Percentiles rank a stretch among this genome's conserved stretches.
Conservation (phyloP, 129 eudicot species). For the Gnaphalium uliginosum region DNA sequence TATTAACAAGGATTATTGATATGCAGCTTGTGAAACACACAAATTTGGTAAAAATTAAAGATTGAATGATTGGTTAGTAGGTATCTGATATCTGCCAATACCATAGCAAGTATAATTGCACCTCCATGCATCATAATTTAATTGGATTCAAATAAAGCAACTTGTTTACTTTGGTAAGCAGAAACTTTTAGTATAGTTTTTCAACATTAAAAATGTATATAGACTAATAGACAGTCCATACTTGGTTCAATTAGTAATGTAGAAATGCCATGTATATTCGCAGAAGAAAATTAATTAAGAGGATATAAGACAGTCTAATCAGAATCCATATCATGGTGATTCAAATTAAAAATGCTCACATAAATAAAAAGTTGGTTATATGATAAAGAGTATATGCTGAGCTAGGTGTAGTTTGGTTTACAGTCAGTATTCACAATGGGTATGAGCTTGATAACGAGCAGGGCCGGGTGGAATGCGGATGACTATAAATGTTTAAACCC, state of each 20-base stretch:
- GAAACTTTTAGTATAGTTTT: constrained; percentile 18
- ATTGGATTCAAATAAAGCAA: constrained; percentile 18
- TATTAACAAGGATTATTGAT: constrained; percentile 42
- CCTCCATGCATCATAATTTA: constrained; percentile 37
- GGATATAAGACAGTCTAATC: constrained; percentile 2
- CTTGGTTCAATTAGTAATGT: neutral
- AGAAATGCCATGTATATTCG: constrained; percentile 5
- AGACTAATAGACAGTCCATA: constrained; percentile 2
- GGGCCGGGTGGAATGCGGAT: no score
- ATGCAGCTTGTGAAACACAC: constrained; percentile 38
- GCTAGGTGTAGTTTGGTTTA: no score
- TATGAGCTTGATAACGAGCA: no score
- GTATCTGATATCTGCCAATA: constrained; percentile 26
- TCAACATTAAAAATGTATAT: constrained; percentile 10
- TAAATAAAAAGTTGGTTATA: constrained; percentile 1
- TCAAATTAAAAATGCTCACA: neutral
- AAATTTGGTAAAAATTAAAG: constrained; percentile 17
- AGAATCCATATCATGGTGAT: neutral
- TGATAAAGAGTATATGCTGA: no score
- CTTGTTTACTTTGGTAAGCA: constrained; percentile 29
- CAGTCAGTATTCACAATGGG: no score
- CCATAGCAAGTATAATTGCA: constrained; percentile 38
- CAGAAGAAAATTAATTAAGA: neutral
- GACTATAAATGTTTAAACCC: no score
- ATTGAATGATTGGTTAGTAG: constrained; percentile 37